Evolutionary conservation across 371 early-diverging fungal genomes (phyloP).

Genomic region (Mortierella sp.): DNA sequence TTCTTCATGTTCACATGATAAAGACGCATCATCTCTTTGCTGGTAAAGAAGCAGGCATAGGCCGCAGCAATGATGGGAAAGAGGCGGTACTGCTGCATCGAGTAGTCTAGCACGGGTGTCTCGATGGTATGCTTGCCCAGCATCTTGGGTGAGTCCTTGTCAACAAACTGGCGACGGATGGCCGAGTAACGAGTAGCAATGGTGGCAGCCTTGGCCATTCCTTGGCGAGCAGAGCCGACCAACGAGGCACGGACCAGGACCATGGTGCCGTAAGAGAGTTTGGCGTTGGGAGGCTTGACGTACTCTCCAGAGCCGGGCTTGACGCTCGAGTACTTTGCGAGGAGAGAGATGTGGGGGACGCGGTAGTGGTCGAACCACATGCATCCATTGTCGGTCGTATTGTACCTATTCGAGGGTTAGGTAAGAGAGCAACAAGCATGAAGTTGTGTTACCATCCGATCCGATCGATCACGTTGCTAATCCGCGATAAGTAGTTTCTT

Average conservation of each 20-base stretch:
- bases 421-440: neutral
- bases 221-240: conserved; percentile 65
- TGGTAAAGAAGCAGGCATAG: conserved; percentile 84
- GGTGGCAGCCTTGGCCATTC: conserved; percentile 82
- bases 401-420: conserved; percentile 62
- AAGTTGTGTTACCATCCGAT: conserved; percentile 34
- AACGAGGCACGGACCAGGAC: conserved; percentile 80
- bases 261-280: conserved; percentile 88
- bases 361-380: conserved; percentile 80
- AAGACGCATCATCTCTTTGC: conserved; percentile 75
- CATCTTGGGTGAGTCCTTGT: conserved; percentile 65
- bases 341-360: conserved; percentile 79
- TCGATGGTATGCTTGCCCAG: conserved; percentile 63
- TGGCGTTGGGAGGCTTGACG: conserved; percentile 79
- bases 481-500: neutral
- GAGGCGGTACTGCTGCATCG: conserved; percentile 84
- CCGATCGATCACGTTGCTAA: neutral
- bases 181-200: conserved; percentile 86
- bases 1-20: conserved; percentile 76
- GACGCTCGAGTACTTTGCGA: conserved; percentile 80
- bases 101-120: conserved; percentile 85
- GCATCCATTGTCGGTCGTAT: conserved; percentile 90
- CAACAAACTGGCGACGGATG: conserved; percentile 86
- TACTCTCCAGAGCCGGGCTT: conserved; percentile 78
- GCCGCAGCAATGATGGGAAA: conserved; percentile 86